Evolutionary conservation across 1,284 basidiomycete genomes (phyloP).

Genomic region (Hymenochaete sp.): DNA sequence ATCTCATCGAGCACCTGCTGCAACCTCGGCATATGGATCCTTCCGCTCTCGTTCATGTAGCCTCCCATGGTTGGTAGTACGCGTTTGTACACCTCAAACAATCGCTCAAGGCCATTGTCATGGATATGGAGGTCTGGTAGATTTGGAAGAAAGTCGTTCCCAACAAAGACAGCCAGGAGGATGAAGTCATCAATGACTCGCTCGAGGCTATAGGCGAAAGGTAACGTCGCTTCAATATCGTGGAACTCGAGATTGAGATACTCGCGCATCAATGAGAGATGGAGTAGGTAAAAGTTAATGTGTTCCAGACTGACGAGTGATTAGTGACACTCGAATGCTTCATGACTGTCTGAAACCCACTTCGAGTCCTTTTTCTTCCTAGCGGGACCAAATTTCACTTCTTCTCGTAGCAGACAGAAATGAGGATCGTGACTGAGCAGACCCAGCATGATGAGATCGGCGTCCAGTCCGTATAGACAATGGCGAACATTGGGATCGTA

Average conservation of each 20-base stretch:
- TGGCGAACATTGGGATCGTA: slow-evolving; percentile 93
- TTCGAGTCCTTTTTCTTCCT: slow-evolving; percentile 63
- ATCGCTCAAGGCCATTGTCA: slow-evolving; percentile 85
- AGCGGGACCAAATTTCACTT: slow-evolving; percentile 93
- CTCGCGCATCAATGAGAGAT: slow-evolving; percentile 91
- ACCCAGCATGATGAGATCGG: slow-evolving; percentile 97
- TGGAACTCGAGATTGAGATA: slow-evolving; percentile 95
- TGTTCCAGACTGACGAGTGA: slow-evolving; percentile 57
- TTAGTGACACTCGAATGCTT: slow-evolving; percentile 17
- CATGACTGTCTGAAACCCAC: slow-evolving; percentile 33
- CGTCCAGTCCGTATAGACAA: slow-evolving; percentile 97
- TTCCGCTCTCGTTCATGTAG: slow-evolving; percentile 88
- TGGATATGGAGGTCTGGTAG: slow-evolving; percentile 96
- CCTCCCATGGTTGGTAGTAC: slow-evolving; percentile 74
- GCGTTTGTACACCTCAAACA: slow-evolving; percentile 94
- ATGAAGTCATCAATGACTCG: slow-evolving; percentile 98
- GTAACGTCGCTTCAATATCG: slow-evolving; percentile 48
- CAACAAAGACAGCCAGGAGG: slow-evolving; percentile 91
- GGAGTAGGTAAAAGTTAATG: slow-evolving; percentile 92
- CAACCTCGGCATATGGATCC: slow-evolving; percentile 72
- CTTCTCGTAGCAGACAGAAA: slow-evolving; percentile 94
- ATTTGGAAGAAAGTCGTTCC: slow-evolving; percentile 96
- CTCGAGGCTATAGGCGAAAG: slow-evolving; percentile 79
- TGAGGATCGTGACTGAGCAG: slow-evolving; percentile 97
- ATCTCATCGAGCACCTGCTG: slow-evolving; percentile 88